These are phyloP conservation scores for Fomitopsis pulvina DNA, from an alignment of 768 basidiomycete genomes.

Conservation along the genomic window DNA sequence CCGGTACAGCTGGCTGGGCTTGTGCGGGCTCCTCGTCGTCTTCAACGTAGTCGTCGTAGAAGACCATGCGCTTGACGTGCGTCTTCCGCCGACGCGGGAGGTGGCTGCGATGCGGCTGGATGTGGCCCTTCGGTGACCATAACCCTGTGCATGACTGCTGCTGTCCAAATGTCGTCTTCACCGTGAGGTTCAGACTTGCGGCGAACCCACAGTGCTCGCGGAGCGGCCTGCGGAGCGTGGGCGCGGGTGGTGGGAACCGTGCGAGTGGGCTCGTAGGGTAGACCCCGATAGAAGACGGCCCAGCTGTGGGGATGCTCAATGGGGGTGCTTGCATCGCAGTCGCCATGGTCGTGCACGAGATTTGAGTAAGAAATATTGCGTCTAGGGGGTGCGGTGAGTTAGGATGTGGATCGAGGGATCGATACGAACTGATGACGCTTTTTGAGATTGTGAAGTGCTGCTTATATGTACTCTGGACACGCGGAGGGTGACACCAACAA, in stretches of 20 bases:
- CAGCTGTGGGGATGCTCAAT: background rate
- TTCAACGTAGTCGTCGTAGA: background rate
- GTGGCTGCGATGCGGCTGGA: conserved; percentile 19
- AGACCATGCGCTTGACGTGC: conserved; percentile 11
- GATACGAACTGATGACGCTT: background rate
- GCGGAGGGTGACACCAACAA: conserved; percentile 8
- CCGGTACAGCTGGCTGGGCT: background rate
- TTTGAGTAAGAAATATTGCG: background rate
- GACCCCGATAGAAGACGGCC: background rate
- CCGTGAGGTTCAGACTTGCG: conserved; percentile 7
- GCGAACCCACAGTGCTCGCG: conserved; percentile 14
- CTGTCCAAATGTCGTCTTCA: conserved; percentile 7
- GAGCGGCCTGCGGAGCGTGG: conserved; percentile 6
- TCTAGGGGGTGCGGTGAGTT: background rate
- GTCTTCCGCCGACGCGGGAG: conserved; percentile 15
- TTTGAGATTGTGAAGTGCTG: background rate
- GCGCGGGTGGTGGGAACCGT: conserved; percentile 12
- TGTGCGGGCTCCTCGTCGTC: conserved; percentile 6
- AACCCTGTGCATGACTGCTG: conserved; percentile 2
- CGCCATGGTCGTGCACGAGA: background rate
- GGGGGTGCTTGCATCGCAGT: background rate
- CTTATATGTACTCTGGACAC: conserved; percentile 9
- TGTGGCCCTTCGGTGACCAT: conserved; percentile 16
- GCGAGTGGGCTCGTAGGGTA: conserved; percentile 17
- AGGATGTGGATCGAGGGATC: background rate